phyloP scores from a whole-genome alignment of 2,329 filamentous ascomycete species.

The Thelonectria discophora region DNA sequence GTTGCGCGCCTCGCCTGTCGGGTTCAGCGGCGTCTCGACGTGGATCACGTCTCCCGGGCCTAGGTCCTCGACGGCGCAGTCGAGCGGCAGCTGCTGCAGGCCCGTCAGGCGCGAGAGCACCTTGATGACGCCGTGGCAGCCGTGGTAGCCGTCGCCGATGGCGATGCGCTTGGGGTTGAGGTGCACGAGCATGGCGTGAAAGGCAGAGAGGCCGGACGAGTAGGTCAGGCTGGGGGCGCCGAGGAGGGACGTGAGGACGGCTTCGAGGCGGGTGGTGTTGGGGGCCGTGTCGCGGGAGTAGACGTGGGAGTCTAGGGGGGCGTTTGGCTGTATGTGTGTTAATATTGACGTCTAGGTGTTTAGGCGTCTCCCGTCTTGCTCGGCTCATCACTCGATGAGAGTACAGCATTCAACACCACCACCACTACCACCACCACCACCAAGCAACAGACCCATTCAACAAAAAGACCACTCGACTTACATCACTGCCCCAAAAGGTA shows the following conservation, averaged over 20 bases:
- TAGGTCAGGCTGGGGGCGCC: slow-evolving; percentile 79
- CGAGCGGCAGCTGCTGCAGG: slow-evolving; percentile 75
- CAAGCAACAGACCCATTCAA: background rate
- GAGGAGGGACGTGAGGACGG: slow-evolving; percentile 78
- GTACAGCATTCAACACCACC: background rate
- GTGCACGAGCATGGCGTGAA: slow-evolving; percentile 86
- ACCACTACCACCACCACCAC: background rate
- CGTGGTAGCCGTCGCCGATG: slow-evolving; percentile 89
- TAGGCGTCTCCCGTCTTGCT: too few relatives aligned
- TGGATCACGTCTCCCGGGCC: slow-evolving; percentile 85
- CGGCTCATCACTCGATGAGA: background rate
- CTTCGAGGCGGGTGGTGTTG: slow-evolving; percentile 85
- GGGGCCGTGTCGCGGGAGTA: slow-evolving; percentile 86
- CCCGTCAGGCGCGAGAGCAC: slow-evolving; percentile 80
- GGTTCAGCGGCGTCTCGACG: slow-evolving; percentile 94
- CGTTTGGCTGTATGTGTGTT: slow-evolving; percentile 52
- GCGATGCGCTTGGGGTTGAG: slow-evolving; percentile 85
- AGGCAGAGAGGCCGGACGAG: slow-evolving; percentile 83
- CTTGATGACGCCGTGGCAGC: slow-evolving; percentile 84
- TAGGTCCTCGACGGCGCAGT: slow-evolving; percentile 72
- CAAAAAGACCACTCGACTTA: slow-evolving; percentile 49
- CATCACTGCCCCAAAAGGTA: slow-evolving; percentile 62
- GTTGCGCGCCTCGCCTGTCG: slow-evolving; percentile 81
- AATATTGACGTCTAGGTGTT: too few relatives aligned
- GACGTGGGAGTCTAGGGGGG: slow-evolving; percentile 71